A percentile compares a stretch with the other conserved stretches of the same genome.
Evolutionary conservation across 352 stramenopile species (phyloP).

Genomic region (Pythium phragmiticola): DNA sequence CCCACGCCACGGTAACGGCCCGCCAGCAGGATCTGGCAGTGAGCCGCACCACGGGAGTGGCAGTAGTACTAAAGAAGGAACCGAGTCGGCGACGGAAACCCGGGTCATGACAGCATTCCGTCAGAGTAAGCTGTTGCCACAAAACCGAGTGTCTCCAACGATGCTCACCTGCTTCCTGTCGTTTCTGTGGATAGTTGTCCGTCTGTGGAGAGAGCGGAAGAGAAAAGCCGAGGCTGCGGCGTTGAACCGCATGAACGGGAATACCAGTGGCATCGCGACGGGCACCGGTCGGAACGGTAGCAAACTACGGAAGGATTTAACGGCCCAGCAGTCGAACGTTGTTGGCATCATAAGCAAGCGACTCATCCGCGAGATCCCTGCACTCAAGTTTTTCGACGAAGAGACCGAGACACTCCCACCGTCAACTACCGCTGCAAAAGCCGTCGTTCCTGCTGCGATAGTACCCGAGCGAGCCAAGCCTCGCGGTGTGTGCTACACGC

Average conservation of each 20-base stretch:
- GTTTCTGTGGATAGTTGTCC: conserved; percentile 39
- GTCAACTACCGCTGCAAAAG: neutral
- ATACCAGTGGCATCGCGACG: conserved; percentile 21
- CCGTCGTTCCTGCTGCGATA: neutral
- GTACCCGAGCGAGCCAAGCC: conserved; percentile 24
- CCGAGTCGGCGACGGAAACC: conserved; percentile 33
- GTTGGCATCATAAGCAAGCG: conserved; percentile 71
- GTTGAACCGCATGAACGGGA: conserved; percentile 50
- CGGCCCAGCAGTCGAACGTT: conserved; percentile 61
- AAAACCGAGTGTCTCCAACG: neutral
- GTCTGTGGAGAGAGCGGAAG: conserved; percentile 61
- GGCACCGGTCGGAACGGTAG: conserved; percentile 29
- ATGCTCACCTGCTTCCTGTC: neutral
- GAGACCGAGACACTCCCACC: conserved; percentile 9
- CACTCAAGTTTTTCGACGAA: conserved; percentile 80
- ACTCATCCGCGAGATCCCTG: conserved; percentile 71
- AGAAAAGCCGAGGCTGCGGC: conserved; percentile 43
- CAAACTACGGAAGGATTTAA: conserved; percentile 55
- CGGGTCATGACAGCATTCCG: conserved; percentile 53
- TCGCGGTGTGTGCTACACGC: conserved; percentile 72
- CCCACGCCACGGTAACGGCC: conserved; percentile 24
- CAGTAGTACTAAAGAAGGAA: conserved; percentile 13
- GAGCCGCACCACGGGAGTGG: neutral
- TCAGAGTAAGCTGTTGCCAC: conserved; percentile 36
- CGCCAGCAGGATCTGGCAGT: neutral